These are phyloP conservation scores for Prunella vulgaris DNA, from an alignment of 257 asterid species.

Conservation along the genomic window DNA sequence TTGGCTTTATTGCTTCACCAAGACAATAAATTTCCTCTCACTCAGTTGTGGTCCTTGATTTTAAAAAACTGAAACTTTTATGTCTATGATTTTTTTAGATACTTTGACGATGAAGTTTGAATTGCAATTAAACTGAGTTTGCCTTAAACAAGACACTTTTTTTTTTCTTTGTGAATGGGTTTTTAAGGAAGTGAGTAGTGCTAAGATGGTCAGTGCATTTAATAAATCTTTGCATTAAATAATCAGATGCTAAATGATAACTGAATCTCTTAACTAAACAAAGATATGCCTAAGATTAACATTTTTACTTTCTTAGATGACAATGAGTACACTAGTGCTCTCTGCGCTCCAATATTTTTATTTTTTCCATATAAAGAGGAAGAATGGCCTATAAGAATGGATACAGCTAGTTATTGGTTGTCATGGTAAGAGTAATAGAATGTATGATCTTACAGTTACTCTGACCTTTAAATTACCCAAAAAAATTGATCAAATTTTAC, in stretches of 20 bases:
- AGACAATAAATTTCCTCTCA: conserved; percentile 14
- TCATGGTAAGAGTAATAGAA: not conserved
- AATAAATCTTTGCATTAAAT: not conserved
- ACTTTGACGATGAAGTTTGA: not conserved
- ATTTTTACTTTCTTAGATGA: conserved; percentile 5
- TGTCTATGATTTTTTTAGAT: not conserved
- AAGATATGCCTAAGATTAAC: not conserved
- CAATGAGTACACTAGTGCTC: conserved; percentile 4
- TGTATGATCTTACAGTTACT: not conserved
- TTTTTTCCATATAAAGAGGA: not conserved
- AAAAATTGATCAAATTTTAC: not conserved
- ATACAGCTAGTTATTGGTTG: conserved; percentile 10
- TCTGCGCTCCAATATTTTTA: not conserved
- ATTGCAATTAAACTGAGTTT: not conserved
- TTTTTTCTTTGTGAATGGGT: not conserved
- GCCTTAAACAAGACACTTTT: not conserved
- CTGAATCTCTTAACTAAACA: not conserved
- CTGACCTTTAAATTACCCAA: not conserved
- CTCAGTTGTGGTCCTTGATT: conserved; percentile 18
- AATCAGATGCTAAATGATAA: not conserved
- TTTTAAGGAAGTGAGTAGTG: conserved; percentile 2
- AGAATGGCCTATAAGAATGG: not conserved
- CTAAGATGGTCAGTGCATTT: not conserved
- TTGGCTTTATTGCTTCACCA: conserved; percentile 23
- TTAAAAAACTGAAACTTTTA: not conserved